Base-by-base conservation (phyloP, 768 basidiomycete genomes). In the Paxillus involutus region DNA sequence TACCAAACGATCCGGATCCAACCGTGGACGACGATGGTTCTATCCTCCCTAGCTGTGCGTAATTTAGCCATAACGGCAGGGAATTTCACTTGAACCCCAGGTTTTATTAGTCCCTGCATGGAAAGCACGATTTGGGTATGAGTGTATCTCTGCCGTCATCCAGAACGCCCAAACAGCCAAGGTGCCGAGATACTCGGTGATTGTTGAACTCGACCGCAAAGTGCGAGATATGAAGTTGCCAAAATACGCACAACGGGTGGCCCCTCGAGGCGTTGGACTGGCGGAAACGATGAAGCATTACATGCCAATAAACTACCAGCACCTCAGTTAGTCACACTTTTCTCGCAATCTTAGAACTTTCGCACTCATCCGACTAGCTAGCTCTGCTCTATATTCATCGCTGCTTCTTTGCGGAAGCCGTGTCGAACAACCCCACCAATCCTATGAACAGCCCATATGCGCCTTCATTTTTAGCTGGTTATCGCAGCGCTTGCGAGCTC, bases 321-420 rank as follows among this genome's bases (percentile, higher is more conserved):
- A 87, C 60, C 73, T 85, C 35, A 83, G 88, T 89, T 21, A 62
- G 84, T 63, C 67, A 3, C 33, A 35, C 1, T 3, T 44, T 42
- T 50, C 7, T 9, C 44, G 11, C 7, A 42, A 24, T 41, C 41
- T 17, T 10, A 26, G 8, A 30, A 19, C 19, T 21, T 21, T 40
- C 39, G 12, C 10, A 19, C 42, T 33, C 6, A 42, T 45, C 16
- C 39, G 24, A 47, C 30, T 29, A 47, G 21, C 2, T 52, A 89
- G 87, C 84, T n/a, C 73, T 89, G 32, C 70, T 89, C 9, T 88
- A 88, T 63, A 79, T 89, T 47, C 87, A 89, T 64, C 84, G 88
- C 14, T 83, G 85, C 59, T 89, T 86, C 74, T 88, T 90, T 59
- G 84, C 87, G 4, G 84, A 88, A 63, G 88, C 87, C 3, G 77